Conservation (phyloP, 345 rosid species). For the Passiflora organensis region DNA sequence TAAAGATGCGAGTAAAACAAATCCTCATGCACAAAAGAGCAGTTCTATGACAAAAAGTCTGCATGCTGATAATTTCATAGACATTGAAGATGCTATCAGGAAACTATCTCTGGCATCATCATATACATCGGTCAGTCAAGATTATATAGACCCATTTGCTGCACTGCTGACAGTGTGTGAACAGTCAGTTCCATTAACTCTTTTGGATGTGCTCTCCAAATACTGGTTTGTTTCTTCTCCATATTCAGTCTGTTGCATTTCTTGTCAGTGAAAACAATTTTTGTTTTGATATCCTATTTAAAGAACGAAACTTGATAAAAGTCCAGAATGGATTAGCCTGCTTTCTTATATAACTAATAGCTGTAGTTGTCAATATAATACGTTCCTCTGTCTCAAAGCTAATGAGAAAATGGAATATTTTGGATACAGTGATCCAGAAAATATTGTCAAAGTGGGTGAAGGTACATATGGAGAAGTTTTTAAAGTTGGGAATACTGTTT, state of each 20-base stretch:
- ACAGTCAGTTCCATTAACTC: slow-evolving; percentile 52
- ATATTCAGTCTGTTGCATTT: neutral
- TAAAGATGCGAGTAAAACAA: slow-evolving; percentile 24
- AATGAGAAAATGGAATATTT: slow-evolving; percentile 16
- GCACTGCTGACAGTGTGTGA: slow-evolving; percentile 61
- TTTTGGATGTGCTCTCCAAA: slow-evolving; percentile 64
- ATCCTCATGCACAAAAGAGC: slow-evolving; percentile 19
- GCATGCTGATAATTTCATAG: slow-evolving; percentile 23
- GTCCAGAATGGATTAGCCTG: neutral
- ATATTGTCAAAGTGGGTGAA: slow-evolving; percentile 82
- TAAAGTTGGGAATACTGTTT: slow-evolving; percentile 66
- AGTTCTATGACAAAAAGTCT: slow-evolving; percentile 4
- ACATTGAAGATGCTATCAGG: slow-evolving; percentile 53
- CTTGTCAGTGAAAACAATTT: neutral
- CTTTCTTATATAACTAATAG: neutral
- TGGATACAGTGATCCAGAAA: slow-evolving; percentile 55
- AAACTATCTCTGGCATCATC: slow-evolving; percentile 66
- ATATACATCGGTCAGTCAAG: slow-evolving; percentile 32
- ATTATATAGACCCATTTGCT: slow-evolving; percentile 47
- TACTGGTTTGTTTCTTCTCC: slow-evolving; percentile 54
- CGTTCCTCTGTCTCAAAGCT: slow-evolving; percentile 2
- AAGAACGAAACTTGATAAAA: neutral
- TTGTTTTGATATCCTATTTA: neutral
- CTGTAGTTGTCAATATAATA: neutral
- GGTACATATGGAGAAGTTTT: slow-evolving; percentile 98